Conservation (phyloP, 2,329 filamentous ascomycete species). For the Tolypocladium guangdongense region DNA sequence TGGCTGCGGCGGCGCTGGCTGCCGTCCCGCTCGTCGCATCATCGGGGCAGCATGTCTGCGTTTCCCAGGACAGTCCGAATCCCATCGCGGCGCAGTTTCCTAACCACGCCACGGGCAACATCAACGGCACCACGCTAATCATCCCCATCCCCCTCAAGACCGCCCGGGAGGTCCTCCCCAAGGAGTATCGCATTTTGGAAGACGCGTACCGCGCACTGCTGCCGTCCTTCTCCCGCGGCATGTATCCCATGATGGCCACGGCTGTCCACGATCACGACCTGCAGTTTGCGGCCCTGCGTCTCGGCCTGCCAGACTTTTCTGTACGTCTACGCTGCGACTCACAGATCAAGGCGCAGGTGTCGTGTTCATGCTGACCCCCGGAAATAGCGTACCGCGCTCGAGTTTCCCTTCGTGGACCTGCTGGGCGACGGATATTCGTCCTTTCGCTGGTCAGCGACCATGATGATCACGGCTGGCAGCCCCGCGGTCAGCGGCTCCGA, state of each 20-base stretch:
- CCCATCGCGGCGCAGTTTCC: conserved; percentile 35
- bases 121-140: conserved; percentile 42
- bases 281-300: conserved; percentile 6
- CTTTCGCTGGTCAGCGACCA: conserved; percentile 37
- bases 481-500: conserved; percentile 32
- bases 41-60: not conserved
- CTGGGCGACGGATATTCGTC: conserved; percentile 36
- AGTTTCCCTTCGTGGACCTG: conserved; percentile 45
- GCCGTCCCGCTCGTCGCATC: not conserved
- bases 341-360: not conserved
- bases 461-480: conserved; percentile 34
- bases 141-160: conserved; percentile 36
- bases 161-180: conserved; percentile 36
- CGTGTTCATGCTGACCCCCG: not conserved
- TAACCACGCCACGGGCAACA: conserved; percentile 35
- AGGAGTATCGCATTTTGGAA: conserved; percentile 37
- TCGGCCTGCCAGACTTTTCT: not conserved
- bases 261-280: conserved; percentile 41
- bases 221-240: conserved; percentile 35
- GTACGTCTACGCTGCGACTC: not conserved
- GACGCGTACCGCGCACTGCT: conserved; percentile 34
- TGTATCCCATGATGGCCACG: conserved; percentile 42
- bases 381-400: conserved; percentile 35
- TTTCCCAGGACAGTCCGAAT: conserved; percentile 18
- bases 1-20: not conserved